Conservation (phyloP, 106 monocot species). For the Chionographis japonica region DNA sequence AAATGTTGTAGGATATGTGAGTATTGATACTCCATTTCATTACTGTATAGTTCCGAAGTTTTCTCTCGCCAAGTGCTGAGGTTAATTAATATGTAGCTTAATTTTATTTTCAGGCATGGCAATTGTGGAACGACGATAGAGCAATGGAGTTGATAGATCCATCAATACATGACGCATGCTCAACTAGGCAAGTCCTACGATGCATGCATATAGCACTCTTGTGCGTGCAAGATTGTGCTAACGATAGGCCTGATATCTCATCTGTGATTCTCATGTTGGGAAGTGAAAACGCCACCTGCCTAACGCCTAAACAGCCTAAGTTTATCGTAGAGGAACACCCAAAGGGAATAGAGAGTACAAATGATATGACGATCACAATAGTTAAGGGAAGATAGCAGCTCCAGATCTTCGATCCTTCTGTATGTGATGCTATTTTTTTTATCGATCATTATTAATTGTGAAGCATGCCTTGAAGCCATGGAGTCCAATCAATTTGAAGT, state of each 20-base stretch:
- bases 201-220: slow-evolving; percentile 35
- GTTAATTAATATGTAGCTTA: no score
- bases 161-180: slow-evolving; percentile 8
- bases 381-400: slow-evolving; percentile 9
- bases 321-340: slow-evolving; percentile 7
- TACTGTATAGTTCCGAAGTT: no score
- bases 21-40: neutral
- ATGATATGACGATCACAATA: slow-evolving; percentile 10
- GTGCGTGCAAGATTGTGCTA: slow-evolving; percentile 32
- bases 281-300: slow-evolving; percentile 9
- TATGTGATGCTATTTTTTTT: no score
- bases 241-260: slow-evolving; percentile 23
- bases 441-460: no score
- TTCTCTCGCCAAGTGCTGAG: no score
- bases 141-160: slow-evolving; percentile 22
- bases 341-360: neutral
- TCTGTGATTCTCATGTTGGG: slow-evolving; percentile 19
- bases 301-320: slow-evolving; percentile 18
- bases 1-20: slow-evolving; percentile 43
- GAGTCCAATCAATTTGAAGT: no score
- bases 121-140: slow-evolving; percentile 26
- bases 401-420: no score
- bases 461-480: no score
- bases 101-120: slow-evolving; percentile 20
- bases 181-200: slow-evolving; percentile 13